Conservation (phyloP, 441 rosid species). For the Pelargonium fulgidum region DNA sequence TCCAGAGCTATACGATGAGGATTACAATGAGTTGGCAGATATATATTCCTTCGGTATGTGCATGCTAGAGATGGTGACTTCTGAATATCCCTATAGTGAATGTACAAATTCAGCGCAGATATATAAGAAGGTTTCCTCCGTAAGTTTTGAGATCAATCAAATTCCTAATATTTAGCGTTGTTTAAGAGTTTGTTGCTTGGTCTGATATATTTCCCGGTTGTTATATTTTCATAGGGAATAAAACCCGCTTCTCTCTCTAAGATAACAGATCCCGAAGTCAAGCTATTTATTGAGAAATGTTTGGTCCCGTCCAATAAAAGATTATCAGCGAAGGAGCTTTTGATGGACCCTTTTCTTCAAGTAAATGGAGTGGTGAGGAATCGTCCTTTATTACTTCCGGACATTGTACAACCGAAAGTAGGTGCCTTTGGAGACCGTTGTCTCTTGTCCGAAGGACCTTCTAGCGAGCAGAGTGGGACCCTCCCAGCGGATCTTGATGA, state of each 20-base stretch:
- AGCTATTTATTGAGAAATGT: slow-evolving; percentile 73
- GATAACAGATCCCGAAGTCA: slow-evolving; percentile 70
- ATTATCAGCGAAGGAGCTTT: slow-evolving; percentile 79
- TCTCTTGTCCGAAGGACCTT: not conserved
- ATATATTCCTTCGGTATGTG: slow-evolving; percentile 97
- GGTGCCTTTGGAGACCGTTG: not conserved
- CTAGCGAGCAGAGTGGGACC: not conserved
- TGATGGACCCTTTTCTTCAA: slow-evolving; percentile 68
- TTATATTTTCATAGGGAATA: slow-evolving; percentile 48
- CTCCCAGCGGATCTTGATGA: not conserved
- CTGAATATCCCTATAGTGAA: slow-evolving; percentile 90
- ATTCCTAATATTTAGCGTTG: not conserved
- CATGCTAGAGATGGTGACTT: slow-evolving; percentile 88
- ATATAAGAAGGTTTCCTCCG: slow-evolving; percentile 93
- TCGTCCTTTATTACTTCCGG: not conserved
- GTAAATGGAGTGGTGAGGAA: slow-evolving; percentile 28
- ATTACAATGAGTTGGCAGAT: slow-evolving; percentile 83
- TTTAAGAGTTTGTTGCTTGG: not conserved
- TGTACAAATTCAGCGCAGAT: slow-evolving; percentile 88
- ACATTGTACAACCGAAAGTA: not conserved
- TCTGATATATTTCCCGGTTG: not conserved
- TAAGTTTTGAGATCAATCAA: slow-evolving; percentile 38
- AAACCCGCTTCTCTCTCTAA: slow-evolving; percentile 75
- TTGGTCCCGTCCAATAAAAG: slow-evolving; percentile 67
- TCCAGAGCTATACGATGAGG: slow-evolving; percentile 93